These are phyloP conservation scores for Marasmius tenuissimus DNA, from an alignment of 1,284 basidiomycete genomes.

Conservation along the genomic window DNA sequence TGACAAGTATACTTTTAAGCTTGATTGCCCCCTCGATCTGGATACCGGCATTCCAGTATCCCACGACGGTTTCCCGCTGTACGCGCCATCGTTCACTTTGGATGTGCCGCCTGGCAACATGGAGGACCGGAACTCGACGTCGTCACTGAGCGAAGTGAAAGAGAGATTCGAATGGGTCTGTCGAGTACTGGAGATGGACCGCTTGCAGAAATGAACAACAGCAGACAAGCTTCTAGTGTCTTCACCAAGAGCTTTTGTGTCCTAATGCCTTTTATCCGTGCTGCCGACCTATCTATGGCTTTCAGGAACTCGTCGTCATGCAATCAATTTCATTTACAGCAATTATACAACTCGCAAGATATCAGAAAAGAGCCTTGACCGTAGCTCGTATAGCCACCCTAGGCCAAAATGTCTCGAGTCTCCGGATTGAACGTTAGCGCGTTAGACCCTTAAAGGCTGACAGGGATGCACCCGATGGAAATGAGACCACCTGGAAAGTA, in stretches of 20 bases:
- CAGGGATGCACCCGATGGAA: neutral
- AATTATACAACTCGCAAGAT: too few relatives aligned
- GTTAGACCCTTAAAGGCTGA: neutral
- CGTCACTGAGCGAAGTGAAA: slow-evolving; percentile 45
- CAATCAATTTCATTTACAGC: too few relatives aligned
- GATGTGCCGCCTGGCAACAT: slow-evolving; percentile 73
- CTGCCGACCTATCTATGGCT: too few relatives aligned
- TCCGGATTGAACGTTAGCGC: too few relatives aligned
- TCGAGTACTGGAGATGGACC: slow-evolving; percentile 1
- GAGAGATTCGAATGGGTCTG: slow-evolving; percentile 6
- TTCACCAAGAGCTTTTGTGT: too few relatives aligned
- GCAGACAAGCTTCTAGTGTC: too few relatives aligned
- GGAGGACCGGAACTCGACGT: slow-evolving; percentile 67
- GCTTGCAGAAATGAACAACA: neutral
- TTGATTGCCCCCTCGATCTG: slow-evolving; percentile 49
- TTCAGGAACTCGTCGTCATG: too few relatives aligned
- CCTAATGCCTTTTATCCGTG: too few relatives aligned
- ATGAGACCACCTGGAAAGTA: neutral
- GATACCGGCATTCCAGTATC: slow-evolving; percentile 69
- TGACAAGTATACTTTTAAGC: slow-evolving; percentile 33
- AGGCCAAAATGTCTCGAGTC: too few relatives aligned
- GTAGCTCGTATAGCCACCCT: too few relatives aligned
- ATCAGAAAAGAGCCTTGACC: too few relatives aligned
- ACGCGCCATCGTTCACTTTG: slow-evolving; percentile 78
- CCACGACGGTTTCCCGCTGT: slow-evolving; percentile 66